A percentile compares a stretch with the other conserved stretches of the same genome.
These are phyloP conservation scores for Spongispora temasekensis DNA, from an alignment of 1,284 basidiomycete genomes.

Conservation along the genomic window DNA sequence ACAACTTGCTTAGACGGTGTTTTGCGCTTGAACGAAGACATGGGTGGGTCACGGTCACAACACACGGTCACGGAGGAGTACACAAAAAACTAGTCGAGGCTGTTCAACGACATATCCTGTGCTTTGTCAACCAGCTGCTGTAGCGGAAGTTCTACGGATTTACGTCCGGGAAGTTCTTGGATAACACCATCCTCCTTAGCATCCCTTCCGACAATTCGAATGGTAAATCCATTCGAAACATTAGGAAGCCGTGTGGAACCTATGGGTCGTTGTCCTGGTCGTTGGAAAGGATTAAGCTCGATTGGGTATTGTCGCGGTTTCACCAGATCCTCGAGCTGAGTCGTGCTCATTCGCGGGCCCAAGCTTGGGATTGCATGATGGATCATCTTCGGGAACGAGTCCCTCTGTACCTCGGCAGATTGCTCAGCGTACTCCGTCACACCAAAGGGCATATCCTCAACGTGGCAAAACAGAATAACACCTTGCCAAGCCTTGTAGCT, in stretches of 20 bases:
- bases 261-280: constrained; percentile 39
- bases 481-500: constrained; percentile 39
- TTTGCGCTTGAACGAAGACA: constrained; percentile 88
- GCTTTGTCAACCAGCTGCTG: constrained; percentile 16
- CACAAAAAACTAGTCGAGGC: constrained; percentile 24
- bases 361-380: constrained; percentile 24
- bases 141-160: constrained; percentile 3
- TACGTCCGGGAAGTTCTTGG: neutral
- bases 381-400: constrained; percentile 32
- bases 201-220: constrained; percentile 33
- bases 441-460: constrained; percentile 38
- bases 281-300: constrained; percentile 41
- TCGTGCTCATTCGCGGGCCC: constrained; percentile 23
- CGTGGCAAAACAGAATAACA: constrained; percentile 35
- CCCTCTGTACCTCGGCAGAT: constrained; percentile 37
- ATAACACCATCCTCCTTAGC: neutral
- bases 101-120: constrained; percentile 25
- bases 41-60: constrained; percentile 33
- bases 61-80: constrained; percentile 1
- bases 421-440: constrained; percentile 46
- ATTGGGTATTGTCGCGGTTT: constrained; percentile 34
- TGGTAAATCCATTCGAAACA: constrained; percentile 41
- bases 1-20: constrained; percentile 43
- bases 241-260: constrained; percentile 36
- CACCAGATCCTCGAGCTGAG: constrained; percentile 26